A percentile compares a stretch with the other conserved stretches of the same genome.
Conservation (phyloP, 331 rosid genomes). For the Stylosanthes scabra region DNA sequence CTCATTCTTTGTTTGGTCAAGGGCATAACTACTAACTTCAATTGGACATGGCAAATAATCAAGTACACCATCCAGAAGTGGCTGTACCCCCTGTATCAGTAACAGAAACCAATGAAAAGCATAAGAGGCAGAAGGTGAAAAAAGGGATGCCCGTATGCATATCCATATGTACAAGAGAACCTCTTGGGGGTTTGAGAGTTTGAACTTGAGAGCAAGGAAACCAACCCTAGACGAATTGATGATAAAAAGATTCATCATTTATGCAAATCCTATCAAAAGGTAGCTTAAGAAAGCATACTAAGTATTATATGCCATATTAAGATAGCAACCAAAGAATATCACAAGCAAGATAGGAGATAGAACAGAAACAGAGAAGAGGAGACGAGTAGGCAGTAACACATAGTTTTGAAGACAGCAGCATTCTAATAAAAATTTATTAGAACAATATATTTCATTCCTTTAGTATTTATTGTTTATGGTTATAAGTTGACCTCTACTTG, state of each 20-base stretch:
- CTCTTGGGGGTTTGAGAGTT: neutral
- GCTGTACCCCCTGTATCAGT: constrained; percentile 89
- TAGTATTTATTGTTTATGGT: constrained; percentile 9
- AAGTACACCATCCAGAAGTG: constrained; percentile 92
- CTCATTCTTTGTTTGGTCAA: constrained; percentile 89
- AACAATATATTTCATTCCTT: constrained; percentile 2
- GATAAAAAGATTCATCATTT: constrained; percentile 26
- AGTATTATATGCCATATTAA: neutral
- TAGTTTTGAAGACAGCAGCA: neutral
- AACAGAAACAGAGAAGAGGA: constrained; percentile 1
- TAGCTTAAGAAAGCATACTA: constrained; percentile 19
- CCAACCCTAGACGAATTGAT: constrained; percentile 2
- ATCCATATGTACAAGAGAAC: neutral
- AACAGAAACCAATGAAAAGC: constrained; percentile 39
- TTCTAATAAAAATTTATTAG: neutral
- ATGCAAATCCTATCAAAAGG: constrained; percentile 1
- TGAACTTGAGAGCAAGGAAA: neutral
- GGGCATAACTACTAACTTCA: constrained; percentile 87
- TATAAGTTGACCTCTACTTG: constrained; percentile 8
- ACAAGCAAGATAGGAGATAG: neutral
- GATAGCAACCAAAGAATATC: constrained; percentile 6
- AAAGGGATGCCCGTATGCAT: neutral
- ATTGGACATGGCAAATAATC: constrained; percentile 92
- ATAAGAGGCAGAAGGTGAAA: constrained; percentile 27
- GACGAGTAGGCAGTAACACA: neutral